phyloP scores from a whole-genome alignment of 2,329 filamentous ascomycete genomes.

The Hymenoscyphus repandus region DNA sequence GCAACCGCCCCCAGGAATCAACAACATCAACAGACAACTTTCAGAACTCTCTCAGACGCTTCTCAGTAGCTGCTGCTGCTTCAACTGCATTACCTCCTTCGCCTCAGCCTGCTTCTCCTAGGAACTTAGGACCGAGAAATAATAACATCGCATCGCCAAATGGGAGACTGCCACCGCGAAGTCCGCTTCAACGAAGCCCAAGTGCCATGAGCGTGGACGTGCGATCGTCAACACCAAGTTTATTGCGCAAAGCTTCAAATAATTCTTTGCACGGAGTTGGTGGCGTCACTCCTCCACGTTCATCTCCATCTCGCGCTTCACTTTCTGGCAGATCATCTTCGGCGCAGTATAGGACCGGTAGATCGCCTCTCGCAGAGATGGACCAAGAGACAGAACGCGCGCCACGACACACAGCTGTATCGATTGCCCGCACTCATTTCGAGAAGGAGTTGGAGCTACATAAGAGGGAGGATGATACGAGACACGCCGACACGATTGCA shows the following conservation, averaged over 20 bases:
- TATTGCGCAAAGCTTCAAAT: slow-evolving; percentile 38
- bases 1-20: neutral
- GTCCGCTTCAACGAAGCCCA: slow-evolving; percentile 34
- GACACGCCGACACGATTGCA: slow-evolving; percentile 62
- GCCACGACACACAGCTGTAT: slow-evolving; percentile 43
- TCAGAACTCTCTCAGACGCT: slow-evolving; percentile 37
- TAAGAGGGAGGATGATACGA: slow-evolving; percentile 17
- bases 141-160: slow-evolving; percentile 21
- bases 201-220: slow-evolving; percentile 39
- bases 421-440: slow-evolving; percentile 32
- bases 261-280: slow-evolving; percentile 38
- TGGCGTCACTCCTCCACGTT: slow-evolving; percentile 32
- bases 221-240: slow-evolving; percentile 36
- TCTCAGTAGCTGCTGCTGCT: slow-evolving; percentile 27
- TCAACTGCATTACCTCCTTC: slow-evolving; percentile 16
- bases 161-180: slow-evolving; percentile 22
- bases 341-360: slow-evolving; percentile 35
- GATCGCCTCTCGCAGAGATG: slow-evolving; percentile 35
- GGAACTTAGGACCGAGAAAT: slow-evolving; percentile 12
- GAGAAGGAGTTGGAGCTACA: slow-evolving; percentile 29
- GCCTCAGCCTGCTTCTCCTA: slow-evolving; percentile 10
- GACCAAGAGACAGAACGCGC: slow-evolving; percentile 29
- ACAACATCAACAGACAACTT: slow-evolving; percentile 20
- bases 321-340: slow-evolving; percentile 39
- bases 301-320: slow-evolving; percentile 30